Base-by-base conservation (phyloP, 1,284 basidiomycete genomes). In the Wallemia ichthyophaga region DNA sequence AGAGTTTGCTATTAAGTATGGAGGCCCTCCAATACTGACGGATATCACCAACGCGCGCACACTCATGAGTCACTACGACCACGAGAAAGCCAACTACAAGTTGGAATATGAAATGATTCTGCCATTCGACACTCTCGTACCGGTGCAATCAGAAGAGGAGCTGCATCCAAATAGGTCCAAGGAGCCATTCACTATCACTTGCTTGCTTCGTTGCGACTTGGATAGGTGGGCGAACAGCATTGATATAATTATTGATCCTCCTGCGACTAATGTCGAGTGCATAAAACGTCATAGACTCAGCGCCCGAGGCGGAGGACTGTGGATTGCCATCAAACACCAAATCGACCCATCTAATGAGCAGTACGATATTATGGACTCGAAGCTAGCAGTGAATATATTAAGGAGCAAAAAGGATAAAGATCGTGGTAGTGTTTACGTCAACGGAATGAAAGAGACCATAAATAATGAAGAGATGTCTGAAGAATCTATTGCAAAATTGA, bases 281-380 rank as follows among this genome's bases (percentile, higher is more conserved):
- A 75, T 98, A 21, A 78, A 83, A 11, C 77, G 94, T 28, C 92
- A 98, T 69, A 77, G 82, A 21, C 74, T 98, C 11, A 88, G 87
- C 0, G 74, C 77, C 11, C 81, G 82, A 48, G 92, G 91, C 1
- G 91, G 94, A 7, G 92, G 92, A 0, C 71, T 95, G n/a, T 99
- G 94, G 94, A 71, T 98, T 24, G 92, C 87, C 0, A 75, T 98
- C 64, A 85, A 82, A 25, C 92, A 98, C 65, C 84, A 89, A 1
- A 73, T 81, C 19, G 77, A 80, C 60, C 76, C 85, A 1, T 80
- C 80, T 25, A 79, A 84, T 32, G 85, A 88, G 58, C 76, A 80
- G 56, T 73, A 91, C 2, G 72, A 79, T 54, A 77, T 77, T 1
- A 78, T 84, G 61, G 66, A 73, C 25, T 71, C 70, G 1, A 80